Base-by-base conservation (phyloP, 2,329 filamentous ascomycete species). In the Penicillium sp. region DNA sequence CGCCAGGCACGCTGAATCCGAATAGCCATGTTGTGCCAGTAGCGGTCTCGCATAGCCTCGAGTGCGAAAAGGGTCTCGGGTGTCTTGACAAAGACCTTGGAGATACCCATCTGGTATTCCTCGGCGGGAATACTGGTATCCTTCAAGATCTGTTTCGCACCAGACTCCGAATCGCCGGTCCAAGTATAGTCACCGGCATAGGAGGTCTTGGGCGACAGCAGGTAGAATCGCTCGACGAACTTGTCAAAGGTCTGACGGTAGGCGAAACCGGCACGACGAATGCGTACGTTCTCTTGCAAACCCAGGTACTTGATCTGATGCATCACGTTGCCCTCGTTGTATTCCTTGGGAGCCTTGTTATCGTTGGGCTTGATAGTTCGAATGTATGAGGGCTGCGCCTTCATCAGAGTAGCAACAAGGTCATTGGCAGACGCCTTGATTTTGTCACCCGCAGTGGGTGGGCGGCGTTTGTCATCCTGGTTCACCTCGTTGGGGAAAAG, bases 11-110 rank as follows among this genome's bases (percentile, higher is more conserved):
- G 84, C 75, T 99, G 94, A 53, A 99, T 97, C 53, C 94, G 85
- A 54, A 92, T 95, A 3, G 94, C 94, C 94, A 99, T 97, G 75
- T 97, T 99, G 74, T 97, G 92, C 92, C 92, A 97, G 74, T 97
- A 99, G 50, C 90, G 82, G 69, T 99, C 94, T 68, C 94, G 85
- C 92, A 99, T 97, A 51, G 95, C 92, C 73, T 99, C 94, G 10
- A 99, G 79, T 2, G 94, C 94, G 67, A 99, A 99, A 2, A 99
- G 77, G 0, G 94, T 99, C 73, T 99, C 94, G 0, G 94, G 94
- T 0, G 94, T 92, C 74, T 99, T 97, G 77, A 99, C 95, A 67
- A 99, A 99, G 4, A 91, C 92, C 74, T 97, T 99, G 1, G 89
- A 92, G 5, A 94, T 89, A 75, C 94, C 94, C 81, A 99, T 89